Base-by-base conservation (phyloP, 2,329 filamentous ascomycete genomes). In the Monascus ruber region DNA sequence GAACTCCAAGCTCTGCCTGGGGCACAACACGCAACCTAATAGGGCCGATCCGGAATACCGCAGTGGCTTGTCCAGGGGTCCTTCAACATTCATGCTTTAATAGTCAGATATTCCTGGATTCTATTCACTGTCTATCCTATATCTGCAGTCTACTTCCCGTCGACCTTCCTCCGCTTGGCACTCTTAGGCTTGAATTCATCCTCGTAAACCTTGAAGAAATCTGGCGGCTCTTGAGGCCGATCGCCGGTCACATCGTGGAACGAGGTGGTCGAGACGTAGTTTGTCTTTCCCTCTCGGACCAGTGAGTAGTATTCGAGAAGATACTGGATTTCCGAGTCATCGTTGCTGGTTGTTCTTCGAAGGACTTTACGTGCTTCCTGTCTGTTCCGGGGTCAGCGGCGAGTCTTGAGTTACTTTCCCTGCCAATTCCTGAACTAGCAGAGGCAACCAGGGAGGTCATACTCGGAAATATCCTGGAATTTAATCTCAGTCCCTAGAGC, bases 251-350 rank as follows among this genome's bases (percentile, higher is more conserved):
- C 62, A 39, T 72, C 62, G 39, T 69, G 64, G 46, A 73, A 74
- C 1, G 69, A 63, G 3, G 63, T 66, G 1, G 70, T 73, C 1
- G 69, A 57, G 45, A 74, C 68, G 50, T 73, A 73, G 51, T 73
- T 74, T 0, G 69, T 71, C 58, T 73, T 73, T 11, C 71, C 70
- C 46, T 72, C 69, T 34, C 68, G 60, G 6, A 73, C 70, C 6
- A 74, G 56, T 33, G 65, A 67, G 53, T 72, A 73, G 52, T 73
- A 73, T 45, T 74, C 69, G 4, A 73, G 60, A 5, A 73, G 47
- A 45, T 70, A 71, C 48, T 70, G 47, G 39, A 64, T 58, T 52
- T 73, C 69, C 1, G 64, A 62, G 3, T 54, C 47, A 39, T 64
- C 57, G 28, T 47, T 49, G 4, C 53, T 55, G 5, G 59, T 53